Evolutionary conservation across 1,139 yeast genomes (phyloP).

Genomic region (Scheffersomyces titani): DNA sequence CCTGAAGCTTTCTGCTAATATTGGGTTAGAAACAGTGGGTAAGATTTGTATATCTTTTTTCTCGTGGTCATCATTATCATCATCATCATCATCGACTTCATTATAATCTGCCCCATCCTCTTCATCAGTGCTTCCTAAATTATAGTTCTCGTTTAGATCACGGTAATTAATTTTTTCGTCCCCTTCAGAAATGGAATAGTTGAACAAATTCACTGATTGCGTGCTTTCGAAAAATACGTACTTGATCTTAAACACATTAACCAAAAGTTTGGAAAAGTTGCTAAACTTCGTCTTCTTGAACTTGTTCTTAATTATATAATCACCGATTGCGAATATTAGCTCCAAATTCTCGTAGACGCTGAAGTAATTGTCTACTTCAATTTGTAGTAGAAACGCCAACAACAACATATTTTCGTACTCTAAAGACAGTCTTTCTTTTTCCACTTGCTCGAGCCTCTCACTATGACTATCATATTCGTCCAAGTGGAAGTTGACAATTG

Average conservation of each 20-base stretch:
- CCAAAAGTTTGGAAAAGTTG: conserved; percentile 22
- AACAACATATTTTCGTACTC: conserved; percentile 21
- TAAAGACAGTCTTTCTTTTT: conserved; percentile 16
- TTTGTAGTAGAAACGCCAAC: conserved; percentile 36
- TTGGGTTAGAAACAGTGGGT: conserved; percentile 19
- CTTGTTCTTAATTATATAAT: conserved; percentile 29
- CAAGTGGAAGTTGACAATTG: conserved; percentile 39
- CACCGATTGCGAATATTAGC: conserved; percentile 46
- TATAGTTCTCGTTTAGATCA: conserved; percentile 39
- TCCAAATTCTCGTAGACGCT: conserved; percentile 48
- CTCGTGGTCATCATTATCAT: conserved; percentile 5
- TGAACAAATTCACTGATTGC: conserved; percentile 38
- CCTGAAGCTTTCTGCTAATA: conserved; percentile 9
- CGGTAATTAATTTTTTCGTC: conserved; percentile 33
- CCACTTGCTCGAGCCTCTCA: conserved; percentile 11
- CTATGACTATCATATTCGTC: conserved; percentile 43
- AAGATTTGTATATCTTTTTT: conserved; percentile 12
- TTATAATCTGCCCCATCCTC: conserved; percentile 18
- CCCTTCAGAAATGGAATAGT: conserved; percentile 35
- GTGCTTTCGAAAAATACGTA: conserved; percentile 41
- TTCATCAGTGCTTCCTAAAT: conserved; percentile 20
- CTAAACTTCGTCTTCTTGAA: conserved; percentile 12
- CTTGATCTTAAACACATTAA: conserved; percentile 30
- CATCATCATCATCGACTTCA: conserved; percentile 11
- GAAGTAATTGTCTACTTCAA: conserved; percentile 38